phyloP scores from a whole-genome alignment of 2,329 filamentous ascomycete genomes.

The Botrytis galanthina region DNA sequence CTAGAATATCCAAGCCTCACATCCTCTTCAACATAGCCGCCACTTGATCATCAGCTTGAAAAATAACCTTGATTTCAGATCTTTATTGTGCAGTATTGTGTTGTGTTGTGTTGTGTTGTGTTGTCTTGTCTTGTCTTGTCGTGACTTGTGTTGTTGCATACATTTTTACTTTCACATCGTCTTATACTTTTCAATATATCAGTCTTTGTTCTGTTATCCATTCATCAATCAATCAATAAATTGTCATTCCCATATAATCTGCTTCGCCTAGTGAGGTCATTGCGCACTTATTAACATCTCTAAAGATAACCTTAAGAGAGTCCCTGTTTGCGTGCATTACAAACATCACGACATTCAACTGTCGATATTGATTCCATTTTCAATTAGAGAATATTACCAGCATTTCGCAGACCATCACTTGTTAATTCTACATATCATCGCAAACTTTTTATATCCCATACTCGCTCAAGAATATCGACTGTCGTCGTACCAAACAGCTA shows the following conservation, averaged over 20 bases:
- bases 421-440: background rate
- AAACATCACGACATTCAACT: background rate
- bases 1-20: background rate
- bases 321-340: background rate
- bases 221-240: background rate
- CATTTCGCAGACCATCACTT: background rate
- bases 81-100: background rate
- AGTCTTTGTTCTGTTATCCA: background rate
- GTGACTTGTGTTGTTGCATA: background rate
- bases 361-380: background rate
- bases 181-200: background rate
- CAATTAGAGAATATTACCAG: background rate
- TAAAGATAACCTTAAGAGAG: slow-evolving; percentile 14
- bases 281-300: slow-evolving; percentile 1
- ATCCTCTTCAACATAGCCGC: slow-evolving; percentile 6
- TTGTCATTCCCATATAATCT: background rate
- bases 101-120: background rate
- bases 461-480: background rate
- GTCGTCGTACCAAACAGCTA: slow-evolving; percentile 18
- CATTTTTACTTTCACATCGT: background rate
- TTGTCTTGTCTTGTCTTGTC: background rate
- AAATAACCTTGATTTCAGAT: background rate
- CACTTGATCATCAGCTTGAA: slow-evolving; percentile 4
- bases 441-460: background rate
- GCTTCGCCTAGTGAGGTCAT: slow-evolving; percentile 4